These are phyloP conservation scores for Viridothelium virens DNA, from an alignment of 495 filamentous ascomycete species.

Conservation along the genomic window DNA sequence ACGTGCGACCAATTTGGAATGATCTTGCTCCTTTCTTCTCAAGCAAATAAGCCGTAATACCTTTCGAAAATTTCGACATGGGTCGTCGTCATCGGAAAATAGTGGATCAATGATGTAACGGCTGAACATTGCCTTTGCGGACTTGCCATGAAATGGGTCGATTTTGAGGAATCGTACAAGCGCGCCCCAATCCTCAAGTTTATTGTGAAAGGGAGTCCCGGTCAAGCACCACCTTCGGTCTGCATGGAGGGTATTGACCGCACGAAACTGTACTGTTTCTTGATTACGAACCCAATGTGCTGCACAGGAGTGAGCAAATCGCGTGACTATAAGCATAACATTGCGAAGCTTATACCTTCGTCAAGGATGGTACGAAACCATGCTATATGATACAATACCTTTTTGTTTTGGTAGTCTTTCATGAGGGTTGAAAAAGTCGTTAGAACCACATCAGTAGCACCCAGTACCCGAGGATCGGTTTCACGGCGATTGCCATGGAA, in stretches of 20 bases:
- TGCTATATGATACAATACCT: conserved; percentile 3
- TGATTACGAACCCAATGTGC: neutral
- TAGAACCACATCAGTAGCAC: neutral
- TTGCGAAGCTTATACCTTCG: neutral
- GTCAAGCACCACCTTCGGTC: conserved; percentile 4
- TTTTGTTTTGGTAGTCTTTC: neutral
- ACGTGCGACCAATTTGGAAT: neutral
- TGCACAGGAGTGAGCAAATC: neutral
- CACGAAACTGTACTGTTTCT: neutral
- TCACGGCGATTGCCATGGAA: neutral
- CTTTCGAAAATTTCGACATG: conserved; percentile 1
- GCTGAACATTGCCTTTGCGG: neutral
- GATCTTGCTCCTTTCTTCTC: neutral
- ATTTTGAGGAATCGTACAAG: conserved; percentile 2
- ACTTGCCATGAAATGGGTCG: conserved; percentile 4
- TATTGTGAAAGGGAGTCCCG: conserved; percentile 2
- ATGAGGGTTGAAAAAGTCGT: neutral
- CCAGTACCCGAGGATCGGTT: neutral
- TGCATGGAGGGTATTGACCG: neutral
- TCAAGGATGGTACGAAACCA: conserved; percentile 4
- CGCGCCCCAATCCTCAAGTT: neutral
- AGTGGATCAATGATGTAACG: conserved; percentile 6
- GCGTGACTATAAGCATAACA: neutral
- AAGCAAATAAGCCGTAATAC: neutral
- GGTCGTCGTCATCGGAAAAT: conserved; percentile 6